Conservation (phyloP, 2,329 filamentous ascomycete species). For the Cladobotryum mycophilum region DNA sequence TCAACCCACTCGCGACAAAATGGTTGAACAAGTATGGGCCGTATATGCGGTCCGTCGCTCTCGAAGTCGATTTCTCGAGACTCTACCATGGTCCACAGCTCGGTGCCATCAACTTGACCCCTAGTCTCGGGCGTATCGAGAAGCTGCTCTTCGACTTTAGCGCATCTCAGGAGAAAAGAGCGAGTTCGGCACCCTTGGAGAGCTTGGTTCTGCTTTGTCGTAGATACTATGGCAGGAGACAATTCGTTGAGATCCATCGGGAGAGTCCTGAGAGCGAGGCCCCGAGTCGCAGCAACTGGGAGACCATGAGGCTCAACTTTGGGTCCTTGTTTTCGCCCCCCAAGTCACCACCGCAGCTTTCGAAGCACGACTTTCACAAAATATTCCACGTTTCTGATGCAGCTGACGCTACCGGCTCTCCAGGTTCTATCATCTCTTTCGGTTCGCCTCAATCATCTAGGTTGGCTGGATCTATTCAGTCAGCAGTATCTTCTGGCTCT, state of each 20-base stretch:
- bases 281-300: background rate
- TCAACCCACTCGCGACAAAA: slow-evolving; percentile 29
- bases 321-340: background rate
- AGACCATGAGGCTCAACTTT: background rate
- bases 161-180: slow-evolving; percentile 18
- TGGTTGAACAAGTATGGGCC: slow-evolving; percentile 31
- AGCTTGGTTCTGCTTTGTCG: slow-evolving; percentile 30
- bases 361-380: background rate
- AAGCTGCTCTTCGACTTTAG: slow-evolving; percentile 24
- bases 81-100: slow-evolving; percentile 26
- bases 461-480: no score
- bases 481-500: no score
- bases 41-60: slow-evolving; percentile 29
- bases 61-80: slow-evolving; percentile 37
- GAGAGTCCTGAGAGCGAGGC: background rate
- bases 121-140: slow-evolving; percentile 21
- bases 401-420: background rate
- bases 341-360: background rate
- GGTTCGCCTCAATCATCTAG: no score
- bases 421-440: background rate
- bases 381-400: background rate
- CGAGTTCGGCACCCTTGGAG: slow-evolving; percentile 18
- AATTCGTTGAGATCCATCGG: background rate
- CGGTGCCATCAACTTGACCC: slow-evolving; percentile 18
- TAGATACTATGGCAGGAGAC: slow-evolving; percentile 26